Base-by-base conservation (phyloP, 192 early-diverging fungal genomes). In the Rhizophlyctis rosea region DNA sequence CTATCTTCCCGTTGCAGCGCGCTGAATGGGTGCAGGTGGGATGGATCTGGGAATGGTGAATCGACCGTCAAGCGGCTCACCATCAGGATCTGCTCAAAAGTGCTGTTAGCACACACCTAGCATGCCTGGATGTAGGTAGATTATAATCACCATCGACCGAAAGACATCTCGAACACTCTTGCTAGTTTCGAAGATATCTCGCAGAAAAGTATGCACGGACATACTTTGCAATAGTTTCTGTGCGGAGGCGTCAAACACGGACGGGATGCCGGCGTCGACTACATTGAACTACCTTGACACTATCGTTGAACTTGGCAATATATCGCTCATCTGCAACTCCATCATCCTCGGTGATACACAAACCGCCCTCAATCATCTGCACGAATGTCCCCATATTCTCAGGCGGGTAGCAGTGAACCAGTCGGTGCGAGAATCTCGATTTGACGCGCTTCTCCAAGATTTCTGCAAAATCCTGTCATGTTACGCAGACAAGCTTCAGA, bases 371-470 rank as follows among this genome's bases (percentile, higher is more conserved):
- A 4, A 87, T 78, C 24, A 92, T 76, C 24, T 68, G 67, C 3
- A 59, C 58, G 62, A 88, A 92, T 3, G 82, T 79, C 23, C 81
- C 76, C 64, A 87, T 72, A 0, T 61, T 71, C 27, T 71, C 39
- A 1, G 85, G 67, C 0, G 85, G 78, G 65, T 87, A 86, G 3
- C 90, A 73, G 54, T 88, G 81, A 11, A 95, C 85, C 32, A 87
- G 86, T 7, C 91, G 81, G 63, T 95, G 91, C 11, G 91, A 94
- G 75, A 95, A 97, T 30, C 94, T 82, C 25, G 93, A 95, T 61
- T 95, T 94, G 34, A 97, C 94, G 11, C 94, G 88, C 62, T 97
- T 96, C 71, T 98, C 94, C 31, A 99, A 65, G 31, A 94, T 65
- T 44, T 90, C 87, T 34, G 95, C 74, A 14, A 87, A 84, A 65